These are phyloP conservation scores for Agaricus bisporus DNA, from an alignment of 768 basidiomycete species.

Conservation along the genomic window DNA sequence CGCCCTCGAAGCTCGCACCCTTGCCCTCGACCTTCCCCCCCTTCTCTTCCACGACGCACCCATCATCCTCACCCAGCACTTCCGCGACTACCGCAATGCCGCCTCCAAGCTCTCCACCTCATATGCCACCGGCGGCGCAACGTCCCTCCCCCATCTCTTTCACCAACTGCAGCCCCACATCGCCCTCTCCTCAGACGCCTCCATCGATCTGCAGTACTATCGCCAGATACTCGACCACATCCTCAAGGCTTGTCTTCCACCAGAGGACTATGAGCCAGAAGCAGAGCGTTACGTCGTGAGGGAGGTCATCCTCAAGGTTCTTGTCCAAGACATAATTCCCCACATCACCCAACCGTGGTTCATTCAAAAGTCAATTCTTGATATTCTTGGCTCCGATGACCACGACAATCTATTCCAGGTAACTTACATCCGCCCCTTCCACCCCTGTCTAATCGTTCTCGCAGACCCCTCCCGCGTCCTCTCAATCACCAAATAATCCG, in stretches of 20 bases:
- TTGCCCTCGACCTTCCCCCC: constrained; percentile 48
- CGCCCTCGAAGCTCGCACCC: constrained; percentile 52
- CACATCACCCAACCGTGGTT: constrained; percentile 89
- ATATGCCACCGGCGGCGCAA: constrained; percentile 63
- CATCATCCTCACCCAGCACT: constrained; percentile 66
- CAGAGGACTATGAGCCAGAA: constrained; percentile 73
- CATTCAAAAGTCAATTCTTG: constrained; percentile 63
- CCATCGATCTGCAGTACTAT: constrained; percentile 68
- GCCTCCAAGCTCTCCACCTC: constrained; percentile 55
- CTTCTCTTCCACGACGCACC: constrained; percentile 64
- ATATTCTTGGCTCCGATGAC: constrained; percentile 48
- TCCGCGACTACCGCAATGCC: constrained; percentile 71
- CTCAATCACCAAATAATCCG: constrained; percentile 19
- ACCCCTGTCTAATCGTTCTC: not conserved
- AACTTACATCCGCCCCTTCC: not conserved
- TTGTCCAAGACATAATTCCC: constrained; percentile 63
- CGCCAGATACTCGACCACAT: constrained; percentile 76
- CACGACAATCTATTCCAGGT: constrained; percentile 16
- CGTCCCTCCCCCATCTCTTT: constrained; percentile 62
- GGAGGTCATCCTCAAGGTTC: constrained; percentile 75
- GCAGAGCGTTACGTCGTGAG: constrained; percentile 78
- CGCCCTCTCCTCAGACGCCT: constrained; percentile 63
- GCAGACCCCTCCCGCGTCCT: constrained; percentile 21
- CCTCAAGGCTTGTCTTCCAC: constrained; percentile 65
- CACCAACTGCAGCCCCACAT: constrained; percentile 83